phyloP scores from a whole-genome alignment of 2,329 filamentous ascomycete species.

The Aspergillus ustus region DNA sequence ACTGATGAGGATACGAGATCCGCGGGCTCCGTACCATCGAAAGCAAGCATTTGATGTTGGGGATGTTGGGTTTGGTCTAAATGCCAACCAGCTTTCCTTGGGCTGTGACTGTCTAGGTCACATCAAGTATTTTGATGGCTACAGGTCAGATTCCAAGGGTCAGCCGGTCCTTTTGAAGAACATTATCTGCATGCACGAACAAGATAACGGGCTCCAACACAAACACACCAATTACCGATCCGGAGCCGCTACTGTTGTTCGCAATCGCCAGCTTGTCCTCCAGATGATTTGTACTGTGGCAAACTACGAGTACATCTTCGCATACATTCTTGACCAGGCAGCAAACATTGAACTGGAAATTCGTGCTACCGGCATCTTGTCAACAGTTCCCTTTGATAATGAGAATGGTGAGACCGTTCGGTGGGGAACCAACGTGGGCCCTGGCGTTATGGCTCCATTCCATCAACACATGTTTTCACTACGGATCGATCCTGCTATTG shows the following conservation, averaged over 20 bases:
- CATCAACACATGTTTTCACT: constrained; percentile 80
- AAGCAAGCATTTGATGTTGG: constrained; percentile 74
- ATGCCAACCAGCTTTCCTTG: constrained; percentile 71
- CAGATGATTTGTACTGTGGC: constrained; percentile 73
- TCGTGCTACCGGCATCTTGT: constrained; percentile 70
- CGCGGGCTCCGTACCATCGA: constrained; percentile 69
- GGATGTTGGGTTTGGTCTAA: constrained; percentile 68
- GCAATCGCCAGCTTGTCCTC: constrained; percentile 68
- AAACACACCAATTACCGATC: constrained; percentile 76
- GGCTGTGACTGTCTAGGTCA: constrained; percentile 73
- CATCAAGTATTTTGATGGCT: constrained; percentile 68
- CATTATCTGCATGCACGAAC: constrained; percentile 71
- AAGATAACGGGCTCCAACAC: constrained; percentile 71
- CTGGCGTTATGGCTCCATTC: constrained; percentile 69
- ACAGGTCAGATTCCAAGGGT: constrained; percentile 64
- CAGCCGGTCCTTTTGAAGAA: constrained; percentile 65
- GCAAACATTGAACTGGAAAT: constrained; percentile 70
- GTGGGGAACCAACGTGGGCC: constrained; percentile 71
- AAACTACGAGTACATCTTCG: constrained; percentile 76
- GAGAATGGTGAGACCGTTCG: constrained; percentile 64
- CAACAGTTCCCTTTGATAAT: constrained; percentile 68
- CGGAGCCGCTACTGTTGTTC: constrained; percentile 64
- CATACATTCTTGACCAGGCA: constrained; percentile 73
- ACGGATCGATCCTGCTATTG: constrained; percentile 66
- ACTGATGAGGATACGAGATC: constrained; percentile 56